These are phyloP conservation scores for Beauveria australis DNA, from an alignment of 2,329 filamentous ascomycete species.

Conservation along the genomic window DNA sequence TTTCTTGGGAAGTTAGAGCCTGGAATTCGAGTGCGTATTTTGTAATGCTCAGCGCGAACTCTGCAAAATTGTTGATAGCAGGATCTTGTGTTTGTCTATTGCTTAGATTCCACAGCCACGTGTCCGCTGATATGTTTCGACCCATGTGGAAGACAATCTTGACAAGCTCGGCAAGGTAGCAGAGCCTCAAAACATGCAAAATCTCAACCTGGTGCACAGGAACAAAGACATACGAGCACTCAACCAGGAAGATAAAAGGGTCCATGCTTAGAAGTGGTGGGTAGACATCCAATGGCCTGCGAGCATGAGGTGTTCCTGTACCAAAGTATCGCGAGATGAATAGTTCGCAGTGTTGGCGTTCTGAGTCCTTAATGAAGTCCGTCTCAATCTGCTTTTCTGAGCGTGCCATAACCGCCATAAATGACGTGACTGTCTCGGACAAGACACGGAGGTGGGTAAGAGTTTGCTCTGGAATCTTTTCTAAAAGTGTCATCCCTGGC, in stretches of 20 bases:
- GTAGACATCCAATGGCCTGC: slow-evolving; percentile 36
- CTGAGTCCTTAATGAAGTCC: slow-evolving; percentile 61
- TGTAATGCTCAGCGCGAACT: slow-evolving; percentile 43
- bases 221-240: slow-evolving; percentile 64
- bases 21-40: slow-evolving; percentile 36
- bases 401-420: slow-evolving; percentile 67
- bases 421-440: slow-evolving; percentile 80
- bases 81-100: slow-evolving; percentile 35
- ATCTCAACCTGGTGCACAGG: slow-evolving; percentile 64
- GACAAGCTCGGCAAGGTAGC: slow-evolving; percentile 84
- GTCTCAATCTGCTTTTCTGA: slow-evolving; percentile 51
- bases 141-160: slow-evolving; percentile 62
- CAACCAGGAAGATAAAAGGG: slow-evolving; percentile 71
- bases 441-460: slow-evolving; percentile 83
- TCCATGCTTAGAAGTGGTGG: slow-evolving; percentile 59
- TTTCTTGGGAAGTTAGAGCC: slow-evolving; percentile 20
- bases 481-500: slow-evolving; percentile 65
- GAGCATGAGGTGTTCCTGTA: slow-evolving; percentile 31
- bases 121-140: slow-evolving; percentile 42
- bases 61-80: slow-evolving; percentile 45
- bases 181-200: slow-evolving; percentile 71
- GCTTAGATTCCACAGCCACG: slow-evolving; percentile 40
- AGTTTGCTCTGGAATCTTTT: slow-evolving; percentile 74
- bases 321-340: slow-evolving; percentile 55
- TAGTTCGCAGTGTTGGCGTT: slow-evolving; percentile 66